These are phyloP conservation scores for Aspergillus coremiiformis DNA, from an alignment of 495 filamentous ascomycete genomes.

Conservation along the genomic window DNA sequence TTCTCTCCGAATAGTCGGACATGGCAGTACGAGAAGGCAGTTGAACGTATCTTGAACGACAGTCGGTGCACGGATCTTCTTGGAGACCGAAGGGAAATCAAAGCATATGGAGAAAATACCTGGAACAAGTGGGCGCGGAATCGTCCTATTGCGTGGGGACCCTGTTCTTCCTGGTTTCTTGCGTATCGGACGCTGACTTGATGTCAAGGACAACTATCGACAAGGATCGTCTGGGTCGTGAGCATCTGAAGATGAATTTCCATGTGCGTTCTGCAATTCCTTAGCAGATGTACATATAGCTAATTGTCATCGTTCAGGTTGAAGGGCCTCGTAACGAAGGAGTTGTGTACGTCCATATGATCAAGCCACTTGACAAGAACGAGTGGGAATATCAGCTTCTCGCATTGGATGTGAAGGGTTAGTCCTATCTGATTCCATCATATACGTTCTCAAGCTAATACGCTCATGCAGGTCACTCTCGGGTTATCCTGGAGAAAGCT, in stretches of 20 bases:
- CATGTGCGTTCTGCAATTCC: slow-evolving; percentile 48
- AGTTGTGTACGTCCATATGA: slow-evolving; percentile 68
- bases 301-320: slow-evolving; percentile 44
- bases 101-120: slow-evolving; percentile 77
- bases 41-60: slow-evolving; percentile 70
- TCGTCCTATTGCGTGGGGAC: slow-evolving; percentile 71
- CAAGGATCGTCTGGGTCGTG: slow-evolving; percentile 65
- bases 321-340: slow-evolving; percentile 74
- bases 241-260: slow-evolving; percentile 84
- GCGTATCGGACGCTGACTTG: not conserved
- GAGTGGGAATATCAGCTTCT: slow-evolving; percentile 79
- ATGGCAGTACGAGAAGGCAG: slow-evolving; percentile 80
- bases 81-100: slow-evolving; percentile 66
- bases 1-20: slow-evolving; percentile 80
- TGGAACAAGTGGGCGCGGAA: slow-evolving; percentile 77
- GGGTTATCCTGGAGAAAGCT: slow-evolving; percentile 43
- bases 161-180: not conserved
- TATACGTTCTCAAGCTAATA: not conserved
- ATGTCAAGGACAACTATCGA: slow-evolving; percentile 49
- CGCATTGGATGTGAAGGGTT: slow-evolving; percentile 67
- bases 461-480: slow-evolving; percentile 30
- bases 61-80: slow-evolving; percentile 63
- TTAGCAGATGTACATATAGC: not conserved
- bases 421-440: not conserved
- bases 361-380: slow-evolving; percentile 50